phyloP scores from a whole-genome alignment of 2,329 filamentous ascomycete species.

The Claviceps monticola region DNA sequence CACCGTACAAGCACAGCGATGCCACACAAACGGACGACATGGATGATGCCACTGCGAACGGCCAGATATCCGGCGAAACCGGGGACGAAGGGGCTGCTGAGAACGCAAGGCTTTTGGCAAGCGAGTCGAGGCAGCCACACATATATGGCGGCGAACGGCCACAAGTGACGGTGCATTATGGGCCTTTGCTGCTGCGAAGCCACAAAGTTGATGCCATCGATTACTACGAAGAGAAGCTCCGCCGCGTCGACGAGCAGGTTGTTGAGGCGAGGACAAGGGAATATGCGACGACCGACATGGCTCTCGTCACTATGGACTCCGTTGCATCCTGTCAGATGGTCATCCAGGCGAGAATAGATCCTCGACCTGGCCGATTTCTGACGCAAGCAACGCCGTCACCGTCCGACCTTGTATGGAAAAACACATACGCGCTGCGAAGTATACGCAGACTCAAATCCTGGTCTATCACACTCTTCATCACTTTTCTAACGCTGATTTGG shows the following conservation, averaged over 20 bases:
- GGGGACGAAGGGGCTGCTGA: slow-evolving; percentile 36
- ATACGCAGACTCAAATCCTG: slow-evolving; percentile 67
- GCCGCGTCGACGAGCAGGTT: slow-evolving; percentile 65
- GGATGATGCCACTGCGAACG: slow-evolving; percentile 8
- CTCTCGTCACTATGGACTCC: slow-evolving; percentile 95
- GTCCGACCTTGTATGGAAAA: slow-evolving; percentile 86
- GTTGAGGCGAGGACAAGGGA: slow-evolving; percentile 54
- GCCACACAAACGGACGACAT: slow-evolving; percentile 3
- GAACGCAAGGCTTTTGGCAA: slow-evolving; percentile 44
- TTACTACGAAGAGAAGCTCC: slow-evolving; percentile 80
- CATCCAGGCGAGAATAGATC: slow-evolving; percentile 85
- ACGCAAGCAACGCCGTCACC: slow-evolving; percentile 80
- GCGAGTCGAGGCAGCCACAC: slow-evolving; percentile 19
- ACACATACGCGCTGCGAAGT: slow-evolving; percentile 70
- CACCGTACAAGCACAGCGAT: slow-evolving; percentile 5
- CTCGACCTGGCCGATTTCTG: slow-evolving; percentile 70
- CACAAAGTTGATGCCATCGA: slow-evolving; percentile 80
- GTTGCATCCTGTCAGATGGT: slow-evolving; percentile 91
- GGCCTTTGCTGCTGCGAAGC: slow-evolving; percentile 56
- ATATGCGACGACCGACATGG: slow-evolving; percentile 66
- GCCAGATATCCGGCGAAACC: slow-evolving; percentile 15
- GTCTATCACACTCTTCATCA: slow-evolving; percentile 72
- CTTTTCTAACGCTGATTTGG: slow-evolving; percentile 76
- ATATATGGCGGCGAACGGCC: slow-evolving; percentile 41
- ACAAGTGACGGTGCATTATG: slow-evolving; percentile 62